A percentile compares a stretch with the other conserved stretches of the same genome.
Evolutionary conservation across 2,329 filamentous ascomycete genomes (phyloP).

Genomic region (Thelonectria rubi): DNA sequence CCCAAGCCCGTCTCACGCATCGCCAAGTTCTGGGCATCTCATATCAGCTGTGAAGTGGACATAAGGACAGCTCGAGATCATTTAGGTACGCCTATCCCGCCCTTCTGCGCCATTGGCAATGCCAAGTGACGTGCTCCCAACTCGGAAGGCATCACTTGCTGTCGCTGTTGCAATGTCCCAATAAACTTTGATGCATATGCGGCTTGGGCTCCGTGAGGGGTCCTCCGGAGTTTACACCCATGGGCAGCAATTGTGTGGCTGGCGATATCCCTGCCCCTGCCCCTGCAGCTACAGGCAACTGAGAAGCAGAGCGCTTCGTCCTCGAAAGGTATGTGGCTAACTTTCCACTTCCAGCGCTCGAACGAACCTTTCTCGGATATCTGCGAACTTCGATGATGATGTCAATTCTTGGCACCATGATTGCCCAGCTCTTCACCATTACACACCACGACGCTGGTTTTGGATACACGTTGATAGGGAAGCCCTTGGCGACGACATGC

Average conservation of each 20-base stretch:
- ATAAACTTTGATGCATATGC: slow-evolving; percentile 1
- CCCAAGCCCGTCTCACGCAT: slow-evolving; percentile 16
- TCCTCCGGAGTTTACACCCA: background rate
- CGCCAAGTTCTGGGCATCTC: slow-evolving; percentile 31
- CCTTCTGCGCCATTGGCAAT: background rate
- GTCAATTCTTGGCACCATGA: slow-evolving; percentile 70
- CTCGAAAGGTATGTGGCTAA: background rate
- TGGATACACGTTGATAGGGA: slow-evolving; percentile 68
- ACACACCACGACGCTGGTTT: slow-evolving; percentile 53
- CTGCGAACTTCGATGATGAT: slow-evolving; percentile 75
- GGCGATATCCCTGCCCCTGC: background rate
- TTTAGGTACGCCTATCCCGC: slow-evolving; percentile 35
- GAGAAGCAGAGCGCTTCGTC: background rate
- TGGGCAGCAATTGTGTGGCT: slow-evolving; percentile 2
- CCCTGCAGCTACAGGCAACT: background rate
- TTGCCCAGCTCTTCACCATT: slow-evolving; percentile 73
- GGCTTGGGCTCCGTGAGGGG: background rate
- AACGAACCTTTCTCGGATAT: slow-evolving; percentile 79
- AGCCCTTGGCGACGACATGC: slow-evolving; percentile 61
- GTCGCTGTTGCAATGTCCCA: background rate
- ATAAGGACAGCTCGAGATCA: slow-evolving; percentile 37
- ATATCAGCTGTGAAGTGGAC: slow-evolving; percentile 41
- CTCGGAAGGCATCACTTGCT: background rate
- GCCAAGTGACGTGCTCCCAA: background rate
- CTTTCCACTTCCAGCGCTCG: slow-evolving; percentile 63